Percentiles rank a stretch among this genome's conserved stretches.
Evolutionary conservation across 257 asterid genomes (phyloP).

Genomic region (Rubia yunnanensis): DNA sequence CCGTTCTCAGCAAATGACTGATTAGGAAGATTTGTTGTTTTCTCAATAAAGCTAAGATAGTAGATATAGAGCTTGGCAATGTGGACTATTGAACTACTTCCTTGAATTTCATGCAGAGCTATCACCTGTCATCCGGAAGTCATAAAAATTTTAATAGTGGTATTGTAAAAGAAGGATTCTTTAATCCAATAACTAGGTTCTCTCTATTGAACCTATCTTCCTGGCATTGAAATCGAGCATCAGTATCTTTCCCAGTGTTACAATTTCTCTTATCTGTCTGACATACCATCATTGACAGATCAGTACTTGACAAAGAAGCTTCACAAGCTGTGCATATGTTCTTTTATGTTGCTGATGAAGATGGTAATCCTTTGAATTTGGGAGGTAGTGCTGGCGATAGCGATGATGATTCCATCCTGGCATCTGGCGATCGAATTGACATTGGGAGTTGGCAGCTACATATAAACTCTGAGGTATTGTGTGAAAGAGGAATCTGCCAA

Average conservation of each 20-base stretch:
- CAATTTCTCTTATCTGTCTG: neutral
- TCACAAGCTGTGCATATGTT: slow-evolving; percentile 55
- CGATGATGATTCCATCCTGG: slow-evolving; percentile 44
- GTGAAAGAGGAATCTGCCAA: slow-evolving; percentile 4
- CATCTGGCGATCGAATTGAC: slow-evolving; percentile 64
- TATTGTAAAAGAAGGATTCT: neutral
- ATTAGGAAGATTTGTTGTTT: neutral
- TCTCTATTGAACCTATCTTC: neutral
- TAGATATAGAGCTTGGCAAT: neutral
- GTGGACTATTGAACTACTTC: neutral
- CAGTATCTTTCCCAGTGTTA: neutral
- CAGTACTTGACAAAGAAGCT: slow-evolving; percentile 40
- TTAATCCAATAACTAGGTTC: neutral
- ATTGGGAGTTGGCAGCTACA: slow-evolving; percentile 86
- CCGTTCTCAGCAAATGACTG: slow-evolving; percentile 2
- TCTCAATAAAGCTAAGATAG: neutral
- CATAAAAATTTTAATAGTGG: neutral
- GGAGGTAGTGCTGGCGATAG: slow-evolving; percentile 39
- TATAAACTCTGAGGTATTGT: slow-evolving; percentile 65
- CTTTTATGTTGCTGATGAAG: slow-evolving; percentile 96
- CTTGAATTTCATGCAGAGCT: neutral
- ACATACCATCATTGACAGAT: slow-evolving; percentile 17
- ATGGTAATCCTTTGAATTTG: slow-evolving; percentile 51
- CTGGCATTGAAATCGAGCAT: neutral
- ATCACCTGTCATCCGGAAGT: neutral